Percentiles rank a stretch among this genome's conserved stretches.
phyloP scores from a whole-genome alignment of 352 stramenopile species.

The Globisporangium solare region DNA sequence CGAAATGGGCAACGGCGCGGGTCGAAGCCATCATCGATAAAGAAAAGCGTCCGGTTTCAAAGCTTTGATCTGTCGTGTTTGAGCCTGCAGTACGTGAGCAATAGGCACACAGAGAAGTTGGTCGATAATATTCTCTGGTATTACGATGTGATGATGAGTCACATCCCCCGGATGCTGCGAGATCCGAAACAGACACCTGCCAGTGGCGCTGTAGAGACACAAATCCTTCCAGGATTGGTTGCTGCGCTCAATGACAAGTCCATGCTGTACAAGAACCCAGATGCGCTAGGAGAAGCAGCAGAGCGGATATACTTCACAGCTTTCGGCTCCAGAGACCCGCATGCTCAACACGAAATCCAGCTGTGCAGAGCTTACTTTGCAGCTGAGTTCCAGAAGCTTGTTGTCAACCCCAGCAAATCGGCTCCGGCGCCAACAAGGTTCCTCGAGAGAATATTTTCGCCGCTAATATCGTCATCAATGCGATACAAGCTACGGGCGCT shows the following conservation, averaged over 20 bases:
- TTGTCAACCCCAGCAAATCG: slow-evolving; percentile 4
- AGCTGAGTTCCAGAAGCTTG: slow-evolving; percentile 40
- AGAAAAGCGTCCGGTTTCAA: slow-evolving; percentile 55
- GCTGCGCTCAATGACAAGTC: slow-evolving; percentile 8
- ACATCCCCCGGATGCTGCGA: slow-evolving; percentile 21
- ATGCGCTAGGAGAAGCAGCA: slow-evolving; percentile 4
- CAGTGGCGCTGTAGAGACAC: neutral
- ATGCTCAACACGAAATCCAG: slow-evolving; percentile 39
- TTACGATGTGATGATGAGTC: slow-evolving; percentile 39
- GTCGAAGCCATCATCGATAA: slow-evolving; percentile 5
- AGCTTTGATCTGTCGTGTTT: slow-evolving; percentile 65
- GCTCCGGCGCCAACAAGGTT: slow-evolving; percentile 21
- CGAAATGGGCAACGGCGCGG: slow-evolving; percentile 11
- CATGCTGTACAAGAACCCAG: slow-evolving; percentile 11
- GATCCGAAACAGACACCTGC: neutral
- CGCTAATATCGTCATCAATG: slow-evolving; percentile 41
- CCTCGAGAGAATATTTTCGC: slow-evolving; percentile 48
- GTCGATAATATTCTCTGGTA: slow-evolving; percentile 38
- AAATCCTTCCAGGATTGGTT: slow-evolving; percentile 18
- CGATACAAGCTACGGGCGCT: slow-evolving; percentile 59
- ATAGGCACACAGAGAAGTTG: slow-evolving; percentile 32
- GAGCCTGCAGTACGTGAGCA: slow-evolving; percentile 48
- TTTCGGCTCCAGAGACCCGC: slow-evolving; percentile 23
- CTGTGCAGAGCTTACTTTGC: slow-evolving; percentile 36
- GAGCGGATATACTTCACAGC: slow-evolving; percentile 23